Evolutionary conservation across 768 basidiomycete species (phyloP).

Genomic region (Mycena kentingensis): DNA sequence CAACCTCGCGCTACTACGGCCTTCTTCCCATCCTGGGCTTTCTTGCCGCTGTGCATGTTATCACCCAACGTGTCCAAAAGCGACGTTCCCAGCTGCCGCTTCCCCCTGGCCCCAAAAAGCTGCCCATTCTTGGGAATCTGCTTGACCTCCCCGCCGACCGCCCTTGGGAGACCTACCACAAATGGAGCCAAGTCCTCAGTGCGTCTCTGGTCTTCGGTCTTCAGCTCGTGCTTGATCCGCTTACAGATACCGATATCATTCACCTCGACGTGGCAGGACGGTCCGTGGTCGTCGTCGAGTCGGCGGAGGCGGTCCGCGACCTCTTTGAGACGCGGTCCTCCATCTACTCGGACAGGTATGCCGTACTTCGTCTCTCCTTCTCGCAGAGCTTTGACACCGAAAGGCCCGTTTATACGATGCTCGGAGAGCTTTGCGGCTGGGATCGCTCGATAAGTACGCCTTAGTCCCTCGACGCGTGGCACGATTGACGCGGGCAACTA

Average conservation of each 20-base stretch:
- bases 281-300: conserved; percentile 35
- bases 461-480: no score
- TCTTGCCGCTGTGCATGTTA: no score
- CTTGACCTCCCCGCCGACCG: conserved; percentile 20
- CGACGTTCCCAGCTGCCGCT: conserved; percentile 1
- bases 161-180: neutral
- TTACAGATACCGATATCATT: conserved; percentile 28
- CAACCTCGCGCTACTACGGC: no score
- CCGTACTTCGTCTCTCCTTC: no score
- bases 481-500: no score
- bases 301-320: conserved; percentile 33
- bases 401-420: no score
- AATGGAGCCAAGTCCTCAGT: conserved; percentile 3
- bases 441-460: no score
- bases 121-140: conserved; percentile 23
- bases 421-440: no score
- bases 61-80: no score
- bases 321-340: conserved; percentile 37
- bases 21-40: no score
- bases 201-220: neutral
- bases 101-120: conserved; percentile 4
- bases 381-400: no score
- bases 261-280: conserved; percentile 30
- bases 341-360: conserved; percentile 39
- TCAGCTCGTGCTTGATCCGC: neutral